A percentile compares a stretch with the other conserved stretches of the same genome.
Evolutionary conservation across 2,329 filamentous ascomycete genomes (phyloP).

Genomic region (Stachybotrys echinatus): DNA sequence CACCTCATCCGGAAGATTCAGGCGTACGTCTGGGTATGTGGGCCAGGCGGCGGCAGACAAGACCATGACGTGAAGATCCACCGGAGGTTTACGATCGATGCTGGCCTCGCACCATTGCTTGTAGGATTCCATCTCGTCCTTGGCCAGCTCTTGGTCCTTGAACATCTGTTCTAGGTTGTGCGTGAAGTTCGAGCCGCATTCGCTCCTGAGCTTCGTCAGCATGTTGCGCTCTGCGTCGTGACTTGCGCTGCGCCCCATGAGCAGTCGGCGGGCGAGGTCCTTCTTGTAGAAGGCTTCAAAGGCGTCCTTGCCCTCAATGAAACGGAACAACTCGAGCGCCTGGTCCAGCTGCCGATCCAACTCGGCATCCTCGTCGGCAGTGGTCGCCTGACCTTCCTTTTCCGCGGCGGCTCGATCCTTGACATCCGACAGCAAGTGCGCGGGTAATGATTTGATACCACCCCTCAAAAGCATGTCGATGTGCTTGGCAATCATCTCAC

Average conservation of each 20-base stretch:
- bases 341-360: slow-evolving; percentile 89
- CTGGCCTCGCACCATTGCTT: slow-evolving; percentile 60
- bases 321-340: slow-evolving; percentile 89
- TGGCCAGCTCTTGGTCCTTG: slow-evolving; percentile 90
- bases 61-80: slow-evolving; percentile 76
- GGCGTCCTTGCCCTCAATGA: slow-evolving; percentile 94
- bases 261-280: slow-evolving; percentile 79
- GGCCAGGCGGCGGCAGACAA: slow-evolving; percentile 93
- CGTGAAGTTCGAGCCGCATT: slow-evolving; percentile 91
- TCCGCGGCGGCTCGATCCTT: slow-evolving; percentile 54
- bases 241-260: slow-evolving; percentile 90
- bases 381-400: slow-evolving; percentile 58
- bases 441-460: slow-evolving; percentile 77
- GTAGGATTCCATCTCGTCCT: slow-evolving; percentile 90
- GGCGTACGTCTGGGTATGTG: slow-evolving; percentile 68
- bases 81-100: slow-evolving; percentile 36
- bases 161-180: slow-evolving; percentile 99
- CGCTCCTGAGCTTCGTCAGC: slow-evolving; percentile 83
- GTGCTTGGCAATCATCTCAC: slow-evolving; percentile 98
- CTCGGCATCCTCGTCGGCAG: slow-evolving; percentile 85
- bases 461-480: slow-evolving; percentile 85
- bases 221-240: slow-evolving; percentile 95
- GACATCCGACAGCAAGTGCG: slow-evolving; percentile 57
- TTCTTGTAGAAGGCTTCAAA: slow-evolving; percentile 99
- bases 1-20: slow-evolving; percentile 72